Percentiles rank a stretch among this genome's conserved stretches.
phyloP scores from a whole-genome alignment of 2,329 filamentous ascomycete species.

The Tolypocladium pustulatum region DNA sequence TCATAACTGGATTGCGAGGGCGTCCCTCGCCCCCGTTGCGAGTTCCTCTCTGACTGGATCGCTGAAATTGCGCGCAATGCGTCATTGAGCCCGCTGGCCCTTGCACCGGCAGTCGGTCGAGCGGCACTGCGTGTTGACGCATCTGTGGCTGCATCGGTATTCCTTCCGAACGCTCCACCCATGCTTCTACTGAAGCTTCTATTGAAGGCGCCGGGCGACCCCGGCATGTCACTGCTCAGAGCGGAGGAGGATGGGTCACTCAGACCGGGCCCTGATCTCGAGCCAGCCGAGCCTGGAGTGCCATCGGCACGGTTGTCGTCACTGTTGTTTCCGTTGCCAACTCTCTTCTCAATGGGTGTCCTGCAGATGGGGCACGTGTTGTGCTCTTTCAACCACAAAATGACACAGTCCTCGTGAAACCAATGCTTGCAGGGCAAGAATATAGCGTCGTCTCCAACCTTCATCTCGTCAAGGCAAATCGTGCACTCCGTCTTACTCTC shows the following conservation, averaged over 20 bases:
- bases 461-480: constrained; percentile 85
- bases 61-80: constrained; percentile 18
- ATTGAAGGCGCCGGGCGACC: neutral
- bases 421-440: constrained; percentile 82
- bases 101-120: neutral
- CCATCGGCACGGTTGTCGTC: constrained; percentile 2
- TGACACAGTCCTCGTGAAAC: constrained; percentile 80
- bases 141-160: neutral
- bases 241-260: neutral
- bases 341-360: constrained; percentile 38
- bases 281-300: neutral
- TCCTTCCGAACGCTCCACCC: neutral
- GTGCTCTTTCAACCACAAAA: constrained; percentile 78
- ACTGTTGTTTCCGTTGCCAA: constrained; percentile 9
- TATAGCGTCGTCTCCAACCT: constrained; percentile 61
- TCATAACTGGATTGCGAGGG: constrained; percentile 19
- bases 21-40: constrained; percentile 13
- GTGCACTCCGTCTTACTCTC: constrained; percentile 74
- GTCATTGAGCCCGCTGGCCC: constrained; percentile 13
- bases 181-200: neutral
- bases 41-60: constrained; percentile 13
- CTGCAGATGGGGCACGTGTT: constrained; percentile 86
- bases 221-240: neutral
- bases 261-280: neutral
- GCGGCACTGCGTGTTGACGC: neutral